These are phyloP conservation scores for Nigrospora oryzae DNA, from an alignment of 2,329 filamentous ascomycete genomes.

Conservation along the genomic window DNA sequence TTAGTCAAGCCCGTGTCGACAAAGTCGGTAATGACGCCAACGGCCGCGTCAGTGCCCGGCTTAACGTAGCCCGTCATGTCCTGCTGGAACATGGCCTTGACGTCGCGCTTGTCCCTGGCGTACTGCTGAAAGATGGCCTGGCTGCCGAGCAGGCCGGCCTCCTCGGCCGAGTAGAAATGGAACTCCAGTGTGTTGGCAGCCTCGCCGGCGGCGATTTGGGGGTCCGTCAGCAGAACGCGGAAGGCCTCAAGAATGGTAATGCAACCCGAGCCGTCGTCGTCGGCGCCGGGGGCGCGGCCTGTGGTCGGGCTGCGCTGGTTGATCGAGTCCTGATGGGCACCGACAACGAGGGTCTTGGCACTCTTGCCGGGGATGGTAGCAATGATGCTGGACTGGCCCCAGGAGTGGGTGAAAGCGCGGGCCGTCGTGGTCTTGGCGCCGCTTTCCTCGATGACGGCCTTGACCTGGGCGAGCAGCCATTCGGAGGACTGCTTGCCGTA, in stretches of 20 bases:
- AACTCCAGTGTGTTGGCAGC: constrained; percentile 72
- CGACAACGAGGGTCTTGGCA: constrained; percentile 67
- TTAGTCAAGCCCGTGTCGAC: constrained; percentile 24
- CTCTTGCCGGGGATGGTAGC: constrained; percentile 70
- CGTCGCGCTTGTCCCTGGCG: constrained; percentile 17
- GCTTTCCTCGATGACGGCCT: constrained; percentile 49
- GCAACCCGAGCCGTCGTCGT: constrained; percentile 70
- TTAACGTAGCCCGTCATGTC: constrained; percentile 33
- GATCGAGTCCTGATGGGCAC: constrained; percentile 74
- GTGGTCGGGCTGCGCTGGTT: constrained; percentile 65
- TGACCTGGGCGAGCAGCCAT: constrained; percentile 63
- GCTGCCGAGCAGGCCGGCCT: constrained; percentile 69
- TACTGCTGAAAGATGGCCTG: constrained; percentile 40
- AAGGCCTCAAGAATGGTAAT: constrained; percentile 76
- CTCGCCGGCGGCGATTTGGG: constrained; percentile 52
- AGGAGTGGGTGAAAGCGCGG: constrained; percentile 58
- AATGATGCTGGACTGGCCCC: constrained; percentile 71
- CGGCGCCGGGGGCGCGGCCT: constrained; percentile 63
- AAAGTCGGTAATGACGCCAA: constrained; percentile 31
- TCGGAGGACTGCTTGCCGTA: constrained; percentile 64
- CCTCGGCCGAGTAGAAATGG: constrained; percentile 80
- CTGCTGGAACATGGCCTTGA: constrained; percentile 34
- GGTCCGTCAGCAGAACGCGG: constrained; percentile 58
- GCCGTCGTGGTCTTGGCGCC: constrained; percentile 54
- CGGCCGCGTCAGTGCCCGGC: constrained; percentile 14